Base-by-base conservation (phyloP, 805 yeast genomes). In the Starmerella stigmatis region DNA sequence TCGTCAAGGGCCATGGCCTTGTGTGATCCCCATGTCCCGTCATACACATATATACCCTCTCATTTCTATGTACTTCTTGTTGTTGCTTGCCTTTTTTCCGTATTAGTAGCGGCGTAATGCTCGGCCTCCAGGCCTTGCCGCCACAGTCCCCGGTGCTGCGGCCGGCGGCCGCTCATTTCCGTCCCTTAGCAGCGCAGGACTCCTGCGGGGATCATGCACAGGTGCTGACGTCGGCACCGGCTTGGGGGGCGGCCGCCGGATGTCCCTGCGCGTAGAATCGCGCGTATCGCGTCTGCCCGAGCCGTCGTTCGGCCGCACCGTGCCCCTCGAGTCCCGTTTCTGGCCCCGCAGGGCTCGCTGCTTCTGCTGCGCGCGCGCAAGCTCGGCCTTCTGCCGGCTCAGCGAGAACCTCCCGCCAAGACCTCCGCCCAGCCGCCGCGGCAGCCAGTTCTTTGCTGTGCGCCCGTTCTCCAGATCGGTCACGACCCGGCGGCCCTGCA, bases 351-450 rank as follows among this genome's bases (percentile, higher is more conserved):
- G 16, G 6, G 17, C 20, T 4, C 45, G 40, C 26, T 21, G 33
- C 10, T 46, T 45, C 13, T 36, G 35, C 15, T 48, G 41, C 6
- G 40, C 31, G 13, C 54, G 42, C 8, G 44, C 35, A 2, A 46
- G 5, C 29, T 51, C 55, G 2, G 37, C 45, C 10, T 40, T 38
- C 21, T 47, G 48, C 10, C 51, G 31, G 2, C 32, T 26, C 7
- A 45, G 20, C 4, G 48, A 33, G 26, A 45, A 45, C 12, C 56
- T 29, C 11, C 95, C 95, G 4, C 96, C 96, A n/a, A 83, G 63
- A 0, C 96, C 96, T 4, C 96, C 96, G 1, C 95, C 96, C 2
- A 89, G 66, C 15, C 67, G 49, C 26, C 68, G 54, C 1, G 72
- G 72, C 22, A 57, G 57, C 70, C 71, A 67, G 15, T 48, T 47